phyloP scores from a whole-genome alignment of 2,329 filamentous ascomycete genomes.

The Monilinia polystroma region DNA sequence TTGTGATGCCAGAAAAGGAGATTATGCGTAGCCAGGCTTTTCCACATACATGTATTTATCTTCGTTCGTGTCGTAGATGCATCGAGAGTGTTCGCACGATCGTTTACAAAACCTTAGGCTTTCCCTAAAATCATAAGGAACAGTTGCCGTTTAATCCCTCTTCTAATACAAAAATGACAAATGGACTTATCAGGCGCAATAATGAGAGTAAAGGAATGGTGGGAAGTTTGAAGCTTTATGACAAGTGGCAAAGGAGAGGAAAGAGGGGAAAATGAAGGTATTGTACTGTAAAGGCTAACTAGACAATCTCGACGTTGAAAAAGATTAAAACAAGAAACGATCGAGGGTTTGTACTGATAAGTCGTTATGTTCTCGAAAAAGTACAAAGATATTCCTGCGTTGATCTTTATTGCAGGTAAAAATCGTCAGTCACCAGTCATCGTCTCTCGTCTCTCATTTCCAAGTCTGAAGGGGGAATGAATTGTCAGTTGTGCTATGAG shows the following conservation, averaged over 20 bases:
- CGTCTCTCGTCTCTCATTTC: background rate
- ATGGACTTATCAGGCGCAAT: background rate
- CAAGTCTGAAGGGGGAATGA: background rate
- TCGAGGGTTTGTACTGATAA: background rate
- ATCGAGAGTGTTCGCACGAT: constrained; percentile 15
- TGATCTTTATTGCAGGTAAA: too few species aligned
- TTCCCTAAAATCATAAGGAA: background rate
- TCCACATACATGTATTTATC: constrained; percentile 8
- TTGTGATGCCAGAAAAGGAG: background rate
- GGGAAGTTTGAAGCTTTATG: background rate
- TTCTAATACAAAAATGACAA: background rate
- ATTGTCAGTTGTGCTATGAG: background rate
- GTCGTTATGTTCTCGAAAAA: background rate
- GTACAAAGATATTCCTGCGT: background rate
- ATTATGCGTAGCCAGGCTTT: background rate
- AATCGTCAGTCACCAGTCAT: too few species aligned
- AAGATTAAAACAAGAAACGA: background rate
- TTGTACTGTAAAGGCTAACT: background rate
- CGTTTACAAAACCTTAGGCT: background rate
- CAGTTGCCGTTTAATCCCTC: background rate
- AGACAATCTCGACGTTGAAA: background rate
- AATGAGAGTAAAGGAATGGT: background rate
- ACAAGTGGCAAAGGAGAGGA: too few species aligned
- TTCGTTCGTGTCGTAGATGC: background rate
- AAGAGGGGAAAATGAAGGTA: background rate